Conservation (phyloP, 1,284 basidiomycete genomes). For the Ceratobasidium sp. region DNA sequence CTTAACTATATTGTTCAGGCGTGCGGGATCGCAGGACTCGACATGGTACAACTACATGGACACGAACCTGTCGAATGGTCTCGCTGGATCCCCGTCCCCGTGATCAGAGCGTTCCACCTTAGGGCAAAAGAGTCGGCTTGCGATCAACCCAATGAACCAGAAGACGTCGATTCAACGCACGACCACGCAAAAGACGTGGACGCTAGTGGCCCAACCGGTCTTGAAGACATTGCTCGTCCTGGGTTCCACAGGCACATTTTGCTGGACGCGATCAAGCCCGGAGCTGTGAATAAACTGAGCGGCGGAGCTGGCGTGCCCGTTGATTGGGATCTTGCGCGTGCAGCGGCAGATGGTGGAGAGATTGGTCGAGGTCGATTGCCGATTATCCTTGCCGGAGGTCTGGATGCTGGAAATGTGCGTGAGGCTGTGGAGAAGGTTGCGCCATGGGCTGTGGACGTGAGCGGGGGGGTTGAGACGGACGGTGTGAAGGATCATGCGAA, state of each 20-base stretch:
- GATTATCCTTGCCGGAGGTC: constrained; percentile 88
- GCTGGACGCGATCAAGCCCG: constrained; percentile 76
- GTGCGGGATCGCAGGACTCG: constrained; percentile 66
- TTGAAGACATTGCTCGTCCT: constrained; percentile 68
- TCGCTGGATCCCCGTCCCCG: constrained; percentile 73
- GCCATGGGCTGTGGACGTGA: constrained; percentile 94
- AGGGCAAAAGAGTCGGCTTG: constrained; percentile 29
- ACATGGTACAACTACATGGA: constrained; percentile 78
- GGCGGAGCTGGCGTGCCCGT: constrained; percentile 83
- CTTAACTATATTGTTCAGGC: constrained; percentile 64
- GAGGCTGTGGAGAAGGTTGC: constrained; percentile 72
- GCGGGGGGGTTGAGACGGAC: constrained; percentile 83
- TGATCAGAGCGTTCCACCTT: constrained; percentile 85
- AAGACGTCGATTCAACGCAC: constrained; percentile 47
- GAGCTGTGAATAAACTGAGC: constrained; percentile 63
- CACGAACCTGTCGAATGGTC: constrained; percentile 73
- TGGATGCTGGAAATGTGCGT: constrained; percentile 78
- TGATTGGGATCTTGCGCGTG: constrained; percentile 79
- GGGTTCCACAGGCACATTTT: constrained; percentile 82
- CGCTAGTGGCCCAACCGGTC: constrained; percentile 51
- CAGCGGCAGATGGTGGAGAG: constrained; percentile 75
- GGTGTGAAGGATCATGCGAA: constrained; percentile 80
- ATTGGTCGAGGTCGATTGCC: constrained; percentile 65
- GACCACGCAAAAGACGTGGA: constrained; percentile 43
- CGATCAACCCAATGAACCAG: constrained; percentile 49